A percentile compares a stretch with the other conserved stretches of the same genome.
These are phyloP conservation scores for Cryphonectria naterciae DNA, from an alignment of 2,329 filamentous ascomycete species.

Conservation along the genomic window DNA sequence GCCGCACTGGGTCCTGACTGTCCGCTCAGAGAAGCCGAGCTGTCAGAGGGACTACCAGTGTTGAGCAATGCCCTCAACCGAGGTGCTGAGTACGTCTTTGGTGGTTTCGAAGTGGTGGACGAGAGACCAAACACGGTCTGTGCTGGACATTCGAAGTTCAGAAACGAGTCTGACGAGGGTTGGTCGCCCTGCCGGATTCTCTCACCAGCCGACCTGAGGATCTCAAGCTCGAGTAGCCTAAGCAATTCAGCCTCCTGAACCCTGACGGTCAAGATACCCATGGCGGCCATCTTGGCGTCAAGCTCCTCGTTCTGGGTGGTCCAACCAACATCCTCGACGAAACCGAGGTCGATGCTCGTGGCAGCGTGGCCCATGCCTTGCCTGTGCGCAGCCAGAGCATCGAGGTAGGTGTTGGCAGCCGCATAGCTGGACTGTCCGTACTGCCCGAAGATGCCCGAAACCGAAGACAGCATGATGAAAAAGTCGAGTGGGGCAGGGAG, in stretches of 20 bases:
- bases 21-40: not conserved
- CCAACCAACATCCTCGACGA: conserved; percentile 13
- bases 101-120: not conserved
- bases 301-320: conserved; percentile 9
- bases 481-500: conserved; percentile 33
- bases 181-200: conserved; percentile 8
- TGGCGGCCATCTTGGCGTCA: conserved; percentile 7
- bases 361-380: conserved; percentile 2
- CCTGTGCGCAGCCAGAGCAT: conserved; percentile 32
- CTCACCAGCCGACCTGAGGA: not conserved
- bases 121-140: conserved; percentile 3
- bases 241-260: conserved; percentile 14
- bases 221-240: not conserved
- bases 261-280: conserved; percentile 11
- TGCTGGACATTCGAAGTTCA: not conserved
- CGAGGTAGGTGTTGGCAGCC: conserved; percentile 47
- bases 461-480: conserved; percentile 39
- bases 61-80: not conserved
- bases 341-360: conserved; percentile 12
- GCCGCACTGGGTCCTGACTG: not conserved
- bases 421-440: conserved; percentile 47
- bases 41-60: not conserved
- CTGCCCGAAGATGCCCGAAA: conserved; percentile 35
- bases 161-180: not conserved
- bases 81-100: not conserved